phyloP scores from a whole-genome alignment of 2,329 filamentous ascomycete genomes.

The Colletotrichum horii region DNA sequence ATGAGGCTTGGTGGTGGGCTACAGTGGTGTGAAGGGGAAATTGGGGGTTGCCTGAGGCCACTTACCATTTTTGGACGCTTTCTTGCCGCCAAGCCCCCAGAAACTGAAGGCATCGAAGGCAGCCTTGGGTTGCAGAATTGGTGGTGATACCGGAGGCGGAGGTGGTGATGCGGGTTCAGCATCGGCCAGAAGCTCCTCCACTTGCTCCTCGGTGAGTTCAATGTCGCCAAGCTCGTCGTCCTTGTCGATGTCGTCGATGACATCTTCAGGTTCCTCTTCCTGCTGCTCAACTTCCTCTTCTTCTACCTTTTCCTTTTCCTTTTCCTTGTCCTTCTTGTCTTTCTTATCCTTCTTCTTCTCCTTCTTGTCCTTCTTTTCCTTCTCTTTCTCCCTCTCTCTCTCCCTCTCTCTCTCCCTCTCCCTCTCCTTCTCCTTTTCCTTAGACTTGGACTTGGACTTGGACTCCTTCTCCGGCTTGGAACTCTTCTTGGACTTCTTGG shows the following conservation, averaged over 20 bases:
- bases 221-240: constrained; percentile 24
- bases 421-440: constrained; percentile 35
- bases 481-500: constrained; percentile 48
- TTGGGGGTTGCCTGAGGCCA: constrained; percentile 28
- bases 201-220: constrained; percentile 45
- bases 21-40: constrained; percentile 17
- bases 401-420: constrained; percentile 24
- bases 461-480: constrained; percentile 37
- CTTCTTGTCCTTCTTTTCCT: constrained; percentile 32
- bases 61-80: constrained; percentile 45
- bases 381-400: constrained; percentile 32
- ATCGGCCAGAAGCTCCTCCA: constrained; percentile 45
- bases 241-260: constrained; percentile 18
- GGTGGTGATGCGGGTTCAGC: constrained; percentile 4
- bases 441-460: constrained; percentile 39
- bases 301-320: constrained; percentile 3
- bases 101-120: constrained; percentile 57
- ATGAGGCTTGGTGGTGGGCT: constrained; percentile 17
- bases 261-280: constrained; percentile 17
- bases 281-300: constrained; percentile 1
- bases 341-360: constrained; percentile 31
- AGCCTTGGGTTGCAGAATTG: constrained; percentile 27
- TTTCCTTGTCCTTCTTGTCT: constrained; percentile 31
- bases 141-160: background rate
- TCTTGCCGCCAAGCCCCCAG: constrained; percentile 60